A percentile compares a stretch with the other conserved stretches of the same genome.
Conservation (phyloP, 805 yeast species). For the Torulaspora microellipsoides region DNA sequence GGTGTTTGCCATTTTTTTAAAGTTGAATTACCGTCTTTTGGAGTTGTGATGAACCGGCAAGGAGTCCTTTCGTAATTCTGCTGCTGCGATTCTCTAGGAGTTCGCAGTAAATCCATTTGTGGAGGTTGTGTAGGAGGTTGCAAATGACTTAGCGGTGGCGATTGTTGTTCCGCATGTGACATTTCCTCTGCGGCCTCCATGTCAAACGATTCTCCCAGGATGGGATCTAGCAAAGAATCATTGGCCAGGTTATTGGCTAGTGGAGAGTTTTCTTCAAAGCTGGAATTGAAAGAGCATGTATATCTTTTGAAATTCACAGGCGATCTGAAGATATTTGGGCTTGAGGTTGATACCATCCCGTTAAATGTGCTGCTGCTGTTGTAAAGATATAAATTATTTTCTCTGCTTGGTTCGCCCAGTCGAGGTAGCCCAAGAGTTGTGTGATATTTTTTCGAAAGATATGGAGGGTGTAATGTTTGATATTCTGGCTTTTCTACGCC, state of each 20-base stretch:
- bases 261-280: constrained; percentile 32
- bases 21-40: constrained; percentile 21
- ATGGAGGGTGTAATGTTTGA: constrained; percentile 13
- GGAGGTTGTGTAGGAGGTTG: constrained; percentile 4
- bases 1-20: constrained; percentile 34
- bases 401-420: constrained; percentile 1
- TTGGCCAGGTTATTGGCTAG: constrained; percentile 3
- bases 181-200: constrained; percentile 3
- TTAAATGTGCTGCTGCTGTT: neutral
- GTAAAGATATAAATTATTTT: neutral
- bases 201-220: constrained; percentile 4
- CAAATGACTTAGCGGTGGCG: constrained; percentile 5
- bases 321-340: constrained; percentile 15
- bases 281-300: constrained; percentile 34
- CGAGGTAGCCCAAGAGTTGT: constrained; percentile 17
- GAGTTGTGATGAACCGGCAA: constrained; percentile 20
- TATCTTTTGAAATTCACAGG: constrained; percentile 28
- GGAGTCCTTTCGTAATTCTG: constrained; percentile 25
- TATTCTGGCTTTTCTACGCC: constrained; percentile 2
- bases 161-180: constrained; percentile 8
- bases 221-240: constrained; percentile 9
- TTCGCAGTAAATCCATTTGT: constrained; percentile 16
- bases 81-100: constrained; percentile 21
- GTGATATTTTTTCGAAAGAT: constrained; percentile 16
- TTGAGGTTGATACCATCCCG: constrained; percentile 1